Conservation (phyloP, 371 early-diverging fungal species). For the Dinochytrium kinnereticum region DNA sequence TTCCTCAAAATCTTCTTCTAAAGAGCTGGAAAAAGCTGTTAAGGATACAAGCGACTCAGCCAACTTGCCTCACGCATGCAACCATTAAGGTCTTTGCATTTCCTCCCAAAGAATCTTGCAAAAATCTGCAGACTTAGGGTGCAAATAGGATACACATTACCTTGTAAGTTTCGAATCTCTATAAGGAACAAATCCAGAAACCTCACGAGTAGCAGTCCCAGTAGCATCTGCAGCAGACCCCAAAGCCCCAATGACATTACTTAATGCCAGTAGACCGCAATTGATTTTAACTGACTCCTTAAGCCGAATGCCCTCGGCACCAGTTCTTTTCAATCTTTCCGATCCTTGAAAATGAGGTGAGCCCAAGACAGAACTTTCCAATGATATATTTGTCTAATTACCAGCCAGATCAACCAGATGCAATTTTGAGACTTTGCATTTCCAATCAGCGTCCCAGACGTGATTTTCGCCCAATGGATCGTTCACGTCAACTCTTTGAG, state of each 20-base stretch:
- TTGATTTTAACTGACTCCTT: constrained; percentile 67
- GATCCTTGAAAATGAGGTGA: constrained; percentile 48
- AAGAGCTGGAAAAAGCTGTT: constrained; percentile 31
- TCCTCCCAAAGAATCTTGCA: constrained; percentile 98
- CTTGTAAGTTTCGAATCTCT: constrained; percentile 53
- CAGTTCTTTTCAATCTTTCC: constrained; percentile 62
- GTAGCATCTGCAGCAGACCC: constrained; percentile 12
- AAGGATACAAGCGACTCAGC: background rate
- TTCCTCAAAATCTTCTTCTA: constrained; percentile 51
- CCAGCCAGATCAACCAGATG: constrained; percentile 63
- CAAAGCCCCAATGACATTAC: constrained; percentile 53
- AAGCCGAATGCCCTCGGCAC: constrained; percentile 60
- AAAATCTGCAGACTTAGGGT: constrained; percentile 57
- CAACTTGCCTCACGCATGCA: constrained; percentile 44
- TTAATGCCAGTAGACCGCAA: constrained; percentile 52
- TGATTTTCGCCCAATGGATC: no score
- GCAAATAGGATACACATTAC: background rate
- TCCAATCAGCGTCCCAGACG: constrained; percentile 15
- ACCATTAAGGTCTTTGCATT: constrained; percentile 63
- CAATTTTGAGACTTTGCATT: constrained; percentile 42
- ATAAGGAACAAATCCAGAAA: constrained; percentile 47
- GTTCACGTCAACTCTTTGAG: constrained; percentile 33
- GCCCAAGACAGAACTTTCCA: background rate
- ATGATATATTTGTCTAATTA: no score
- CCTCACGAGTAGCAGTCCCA: background rate